A percentile compares a stretch with the other conserved stretches of the same genome.
Conservation (phyloP, 2,329 filamentous ascomycete species). For the Colletotrichum musae region DNA sequence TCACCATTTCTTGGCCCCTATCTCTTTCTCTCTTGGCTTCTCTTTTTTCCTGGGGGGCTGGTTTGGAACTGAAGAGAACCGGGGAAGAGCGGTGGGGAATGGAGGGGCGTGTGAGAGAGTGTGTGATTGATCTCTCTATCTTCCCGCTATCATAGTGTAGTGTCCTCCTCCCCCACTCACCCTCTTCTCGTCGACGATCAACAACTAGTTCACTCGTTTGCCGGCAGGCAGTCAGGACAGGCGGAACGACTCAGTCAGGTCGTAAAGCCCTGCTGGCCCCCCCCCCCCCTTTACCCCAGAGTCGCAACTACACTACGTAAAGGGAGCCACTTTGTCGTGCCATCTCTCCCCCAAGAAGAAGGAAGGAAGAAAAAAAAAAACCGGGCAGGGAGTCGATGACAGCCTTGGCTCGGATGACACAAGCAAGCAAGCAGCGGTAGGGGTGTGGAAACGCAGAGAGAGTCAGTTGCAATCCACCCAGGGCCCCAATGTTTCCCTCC, state of each 20-base stretch:
- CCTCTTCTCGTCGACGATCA: not conserved
- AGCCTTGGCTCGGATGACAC: not conserved
- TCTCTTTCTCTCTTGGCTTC: too few species aligned
- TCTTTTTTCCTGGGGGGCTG: too few species aligned
- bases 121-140: too few species aligned
- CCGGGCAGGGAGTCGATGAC: conserved; percentile 4
- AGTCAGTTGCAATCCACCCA: conserved; percentile 11
- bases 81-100: too few species aligned
- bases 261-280: not conserved
- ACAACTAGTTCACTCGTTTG: too few species aligned
- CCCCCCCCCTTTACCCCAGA: not conserved
- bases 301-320: conserved; percentile 17
- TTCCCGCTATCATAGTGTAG: too few species aligned
- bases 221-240: too few species aligned
- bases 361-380: not conserved
- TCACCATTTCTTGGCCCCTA: too few species aligned
- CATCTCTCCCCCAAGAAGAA: not conserved
- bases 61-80: too few species aligned
- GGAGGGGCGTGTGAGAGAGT: too few species aligned
- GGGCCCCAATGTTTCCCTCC: not conserved
- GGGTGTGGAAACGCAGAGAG: conserved; percentile 5
- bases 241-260: conserved; percentile 10
- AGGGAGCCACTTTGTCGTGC: conserved; percentile 20
- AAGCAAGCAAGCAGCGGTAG: not conserved
- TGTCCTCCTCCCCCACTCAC: not conserved